Evolutionary conservation across 257 asterid species (phyloP).

Genomic region (Ligustrum vulgare): DNA sequence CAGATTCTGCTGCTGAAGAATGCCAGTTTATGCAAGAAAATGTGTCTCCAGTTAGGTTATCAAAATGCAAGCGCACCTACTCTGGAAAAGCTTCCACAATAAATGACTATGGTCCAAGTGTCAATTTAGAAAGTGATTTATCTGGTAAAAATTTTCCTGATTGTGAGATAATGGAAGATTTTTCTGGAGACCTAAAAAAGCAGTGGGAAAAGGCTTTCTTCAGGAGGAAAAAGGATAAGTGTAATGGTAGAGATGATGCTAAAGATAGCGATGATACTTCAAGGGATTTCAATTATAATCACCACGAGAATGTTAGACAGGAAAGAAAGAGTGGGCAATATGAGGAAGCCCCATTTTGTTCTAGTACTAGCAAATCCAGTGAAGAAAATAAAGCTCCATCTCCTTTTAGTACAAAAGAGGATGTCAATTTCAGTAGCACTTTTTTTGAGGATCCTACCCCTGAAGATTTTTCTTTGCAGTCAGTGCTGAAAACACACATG

Average conservation of each 20-base stretch:
- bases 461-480: conserved; percentile 17
- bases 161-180: conserved; percentile 70
- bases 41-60: conserved; percentile 64
- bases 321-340: conserved; percentile 24
- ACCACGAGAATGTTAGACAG: conserved; percentile 25
- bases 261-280: conserved; percentile 34
- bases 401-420: conserved; percentile 21
- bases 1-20: conserved; percentile 36
- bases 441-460: conserved; percentile 10
- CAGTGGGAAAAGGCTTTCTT: conserved; percentile 79
- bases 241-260: conserved; percentile 35
- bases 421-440: conserved; percentile 17
- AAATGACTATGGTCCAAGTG: conserved; percentile 50
- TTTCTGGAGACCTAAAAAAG: conserved; percentile 61
- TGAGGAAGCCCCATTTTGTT: conserved; percentile 28
- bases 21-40: conserved; percentile 49
- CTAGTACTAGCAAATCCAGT: conserved; percentile 20
- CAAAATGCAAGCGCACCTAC: conserved; percentile 90
- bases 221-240: conserved; percentile 46
- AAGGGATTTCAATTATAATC: conserved; percentile 16
- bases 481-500: conserved; percentile 9
- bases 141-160: conserved; percentile 56
- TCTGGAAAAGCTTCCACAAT: conserved; percentile 56
- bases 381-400: conserved; percentile 29
- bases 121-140: conserved; percentile 45